Conservation (phyloP, 2,329 filamentous ascomycete species). For the Penicillium palitans region DNA sequence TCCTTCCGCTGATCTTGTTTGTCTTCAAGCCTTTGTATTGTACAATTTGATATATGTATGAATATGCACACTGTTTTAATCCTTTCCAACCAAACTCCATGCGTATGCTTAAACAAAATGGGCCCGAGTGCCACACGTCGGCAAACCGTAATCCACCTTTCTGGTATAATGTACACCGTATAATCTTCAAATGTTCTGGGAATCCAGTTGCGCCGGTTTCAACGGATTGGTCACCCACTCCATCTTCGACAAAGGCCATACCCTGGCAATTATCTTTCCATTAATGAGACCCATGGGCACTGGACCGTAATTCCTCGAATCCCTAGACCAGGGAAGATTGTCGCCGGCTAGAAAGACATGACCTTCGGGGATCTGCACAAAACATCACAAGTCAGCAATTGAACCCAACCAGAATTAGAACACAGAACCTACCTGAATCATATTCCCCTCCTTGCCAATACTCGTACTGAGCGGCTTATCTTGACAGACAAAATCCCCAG, state of each 20-base stretch:
- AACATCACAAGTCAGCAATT: constrained; percentile 4
- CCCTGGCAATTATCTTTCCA: constrained; percentile 71
- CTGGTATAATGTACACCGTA: constrained; percentile 1
- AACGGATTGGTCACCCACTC: constrained; percentile 42
- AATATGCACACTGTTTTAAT: constrained; percentile 38
- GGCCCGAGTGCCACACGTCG: background rate
- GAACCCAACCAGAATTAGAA: constrained; percentile 1
- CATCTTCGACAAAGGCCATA: constrained; percentile 39
- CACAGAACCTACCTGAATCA: constrained; percentile 51
- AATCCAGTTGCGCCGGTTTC: constrained; percentile 32
- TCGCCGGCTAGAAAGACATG: constrained; percentile 93
- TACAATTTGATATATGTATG: constrained; percentile 46
- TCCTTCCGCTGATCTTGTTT: constrained; percentile 43
- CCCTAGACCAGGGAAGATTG: constrained; percentile 78
- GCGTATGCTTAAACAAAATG: constrained; percentile 20
- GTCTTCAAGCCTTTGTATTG: constrained; percentile 37
- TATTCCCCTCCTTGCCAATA: constrained; percentile 36
- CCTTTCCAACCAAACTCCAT: constrained; percentile 30
- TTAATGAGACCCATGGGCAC: constrained; percentile 80
- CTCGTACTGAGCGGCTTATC: constrained; percentile 41
- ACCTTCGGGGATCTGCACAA: constrained; percentile 73
- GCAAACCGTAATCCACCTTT: background rate
- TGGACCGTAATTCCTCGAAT: constrained; percentile 84
- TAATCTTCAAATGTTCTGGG: constrained; percentile 3
- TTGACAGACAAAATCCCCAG: constrained; percentile 57